Base-by-base conservation (phyloP, 2,329 filamentous ascomycete species). In the Arthrinium phaeospermum region DNA sequence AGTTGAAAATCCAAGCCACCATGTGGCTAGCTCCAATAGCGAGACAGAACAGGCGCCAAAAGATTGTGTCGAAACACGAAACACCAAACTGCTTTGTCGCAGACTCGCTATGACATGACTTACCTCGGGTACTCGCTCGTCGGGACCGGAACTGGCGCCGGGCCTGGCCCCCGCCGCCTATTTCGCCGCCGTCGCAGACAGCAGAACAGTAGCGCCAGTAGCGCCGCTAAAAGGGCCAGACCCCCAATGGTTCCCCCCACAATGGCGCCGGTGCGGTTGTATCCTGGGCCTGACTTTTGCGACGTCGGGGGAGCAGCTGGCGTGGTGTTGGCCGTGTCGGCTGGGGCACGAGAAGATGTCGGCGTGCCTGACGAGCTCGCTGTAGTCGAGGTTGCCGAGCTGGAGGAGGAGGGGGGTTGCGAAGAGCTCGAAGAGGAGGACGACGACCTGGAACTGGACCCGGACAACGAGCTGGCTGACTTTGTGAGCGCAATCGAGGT, bases 221-320 rank as follows among this genome's bases (percentile, higher is more conserved):
- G 73, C 8, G 83, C 81, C 12, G 84, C 79, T 1, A 89, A 73
- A 3, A 83, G 82, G 6, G 85, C 87, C 0, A 88, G 80, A 22
- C 86, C 87, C n/a, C 86, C 85, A 53, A 91, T 82, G 22, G 84
- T 84, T 16, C 87, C 88, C 37, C 89, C 89, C 3, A 90, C 83
- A 46, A 90, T 88, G 51, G 86, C 86, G 1, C 86, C 87, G 0
- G 83, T 85, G n/a, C 80, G 81, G 53, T 82, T 76, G 24, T 71
- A 51, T 6, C 41, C 45, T 27, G 67, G 44, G n/a, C 44, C 16
- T 45, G 41, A 16, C 14, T 16, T 10, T 13, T 49, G 22, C 24
- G 69, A 37, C 41, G 72, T 27, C 4, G 72, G 57, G 30, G 68
- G 37, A 30, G 74, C 72, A 45, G 24, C 46, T 27, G 24, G 67